Conservation (phyloP, 1,139 yeast genomes). For the Nakaseomyces delphensis region DNA sequence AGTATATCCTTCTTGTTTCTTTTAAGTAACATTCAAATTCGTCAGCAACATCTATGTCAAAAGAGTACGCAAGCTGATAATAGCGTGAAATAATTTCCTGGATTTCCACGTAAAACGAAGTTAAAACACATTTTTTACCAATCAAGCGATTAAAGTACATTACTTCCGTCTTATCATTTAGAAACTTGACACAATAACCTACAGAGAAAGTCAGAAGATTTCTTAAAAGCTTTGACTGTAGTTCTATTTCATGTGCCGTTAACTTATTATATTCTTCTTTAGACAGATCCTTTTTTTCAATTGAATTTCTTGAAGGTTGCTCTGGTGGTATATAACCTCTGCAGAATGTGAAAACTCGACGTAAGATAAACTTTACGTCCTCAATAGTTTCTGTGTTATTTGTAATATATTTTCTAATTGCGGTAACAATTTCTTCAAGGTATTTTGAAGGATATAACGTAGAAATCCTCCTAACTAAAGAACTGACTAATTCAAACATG, state of each 20-base stretch:
- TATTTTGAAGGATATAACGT: slow-evolving; percentile 69
- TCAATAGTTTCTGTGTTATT: slow-evolving; percentile 34
- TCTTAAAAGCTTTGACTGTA: slow-evolving; percentile 32
- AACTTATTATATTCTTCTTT: slow-evolving; percentile 40
- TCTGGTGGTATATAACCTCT: slow-evolving; percentile 55
- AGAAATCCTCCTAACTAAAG: slow-evolving; percentile 39
- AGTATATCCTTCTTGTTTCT: slow-evolving; percentile 24
- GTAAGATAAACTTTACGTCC: slow-evolving; percentile 41
- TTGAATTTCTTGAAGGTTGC: slow-evolving; percentile 25
- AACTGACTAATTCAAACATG: slow-evolving; percentile 52
- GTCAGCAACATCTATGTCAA: slow-evolving; percentile 48
- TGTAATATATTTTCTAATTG: slow-evolving; percentile 46
- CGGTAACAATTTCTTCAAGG: slow-evolving; percentile 54
- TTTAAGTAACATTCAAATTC: slow-evolving; percentile 33
- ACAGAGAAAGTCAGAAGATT: slow-evolving; percentile 40
- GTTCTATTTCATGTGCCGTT: slow-evolving; percentile 27
- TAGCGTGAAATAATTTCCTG: slow-evolving; percentile 18
- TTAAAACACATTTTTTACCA: slow-evolving; percentile 7
- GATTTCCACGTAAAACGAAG: slow-evolving; percentile 24
- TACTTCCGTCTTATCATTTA: slow-evolving; percentile 14
- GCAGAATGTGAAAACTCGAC: slow-evolving; percentile 58
- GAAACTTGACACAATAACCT: slow-evolving; percentile 34
- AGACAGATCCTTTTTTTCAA: slow-evolving; percentile 15
- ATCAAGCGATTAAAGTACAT: slow-evolving; percentile 11
- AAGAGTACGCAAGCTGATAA: slow-evolving; percentile 19